Base-by-base conservation (phyloP, 1,139 yeast species). In the Blastobotrys persicus region DNA sequence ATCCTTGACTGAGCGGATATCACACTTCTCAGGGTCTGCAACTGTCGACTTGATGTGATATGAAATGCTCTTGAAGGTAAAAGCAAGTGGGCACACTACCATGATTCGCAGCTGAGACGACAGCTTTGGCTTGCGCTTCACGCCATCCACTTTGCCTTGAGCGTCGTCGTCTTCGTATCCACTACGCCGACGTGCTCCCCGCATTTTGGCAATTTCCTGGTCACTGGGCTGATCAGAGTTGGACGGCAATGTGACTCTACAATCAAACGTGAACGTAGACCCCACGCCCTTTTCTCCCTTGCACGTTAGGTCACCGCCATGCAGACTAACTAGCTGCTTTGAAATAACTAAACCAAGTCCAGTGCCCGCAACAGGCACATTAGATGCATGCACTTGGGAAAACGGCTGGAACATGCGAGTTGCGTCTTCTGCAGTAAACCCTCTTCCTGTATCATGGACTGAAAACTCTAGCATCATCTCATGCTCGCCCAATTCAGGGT, bases 371-470 rank as follows among this genome's bases (percentile, higher is more conserved):
- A 49, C 45, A 14, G 42, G 43, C 9, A 28, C 43, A 7, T 45
- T 35, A 2, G 59, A 54, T 9, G 56, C 61, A 63, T 88, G 95
- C 45, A 96, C 95, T 69, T 89, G 97, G 31, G 88, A 87, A 70
- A 88, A 89, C 2, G 97, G 96, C 62, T 88, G 95, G 69, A 89
- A 89, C 42, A 89, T 94, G 50, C 88, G 70, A 2, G 82, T 79
- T 20, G 65, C 64, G 50, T 66, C 71, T 31, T 62, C 68, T 19
- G 59, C 57, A 48, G 85, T 92, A 53, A 89, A 89, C 55, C 97
- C 97, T 1, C 96, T 85, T 4, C 97, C 97, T 0, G 96, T 88
- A 65, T 89, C 97, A 42, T 77, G 77, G 18, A 88, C 95, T 55
- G 82, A 83, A 50, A 88, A 79, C 59, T 84, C 83, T 43, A 85